Base-by-base conservation (phyloP, 139 green algal species). In the Pedinophyceae sp. region DNA sequence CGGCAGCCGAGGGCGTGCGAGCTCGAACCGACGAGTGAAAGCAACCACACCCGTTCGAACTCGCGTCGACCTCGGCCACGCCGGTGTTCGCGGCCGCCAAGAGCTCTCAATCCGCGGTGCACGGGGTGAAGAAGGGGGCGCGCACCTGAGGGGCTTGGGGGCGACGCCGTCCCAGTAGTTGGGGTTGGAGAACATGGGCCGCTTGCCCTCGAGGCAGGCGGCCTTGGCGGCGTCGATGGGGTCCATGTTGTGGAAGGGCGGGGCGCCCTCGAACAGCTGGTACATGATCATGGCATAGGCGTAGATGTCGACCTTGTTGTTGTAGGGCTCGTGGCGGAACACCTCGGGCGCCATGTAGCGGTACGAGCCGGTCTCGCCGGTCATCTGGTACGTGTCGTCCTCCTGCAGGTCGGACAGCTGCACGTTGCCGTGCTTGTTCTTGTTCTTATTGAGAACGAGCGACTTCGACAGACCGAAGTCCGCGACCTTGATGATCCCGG, bases 381-480 rank as follows among this genome's bases (percentile, higher is more conserved):
- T 91, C 51, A 89, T 65, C 72, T 81, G 77, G 65, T 84, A 88
- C 10, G 34, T 43, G 34, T 7, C 34, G 34, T 43, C 34, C 34
- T 7, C 34, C 34, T 7, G 10, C 10, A 19, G 10, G 34, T 13
- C 34, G 13, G 34, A 43, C 34, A 19, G 34, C 34, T 13, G 34
- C 10, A 43, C 10, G 7, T 43, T 43, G 34, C 13, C 10, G 34
- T 43, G 34, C 10, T 19, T 13, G 34, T 13, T 43, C 34, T 43
- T 43, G 10, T 43, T 43, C 34, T 19, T 13, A 43, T 43, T 43
- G 10, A 43, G 34, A 7, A 13, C 13, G 10, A 43, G 34, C 58
- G 72, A 47, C 53, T 67, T 93, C 41, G 63, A 80, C 24, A 94
- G 68, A 0, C 82, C 85, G 59, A 94, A 94, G 57, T 94, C 84